Conservation (phyloP, 1,284 basidiomycete species). For the Moesziomyces globuligerus region DNA sequence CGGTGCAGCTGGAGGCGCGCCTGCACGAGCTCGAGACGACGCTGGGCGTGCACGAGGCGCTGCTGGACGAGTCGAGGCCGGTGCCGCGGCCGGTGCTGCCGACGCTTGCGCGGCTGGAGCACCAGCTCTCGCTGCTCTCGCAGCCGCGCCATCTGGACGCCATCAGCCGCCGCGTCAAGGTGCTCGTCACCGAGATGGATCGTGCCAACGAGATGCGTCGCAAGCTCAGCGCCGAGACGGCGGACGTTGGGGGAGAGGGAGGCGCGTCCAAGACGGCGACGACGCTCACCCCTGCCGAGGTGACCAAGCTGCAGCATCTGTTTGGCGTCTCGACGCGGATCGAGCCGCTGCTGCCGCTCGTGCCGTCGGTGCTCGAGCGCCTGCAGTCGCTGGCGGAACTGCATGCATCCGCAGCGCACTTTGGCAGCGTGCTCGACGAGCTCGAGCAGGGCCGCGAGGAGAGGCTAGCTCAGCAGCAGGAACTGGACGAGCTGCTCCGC, state of each 20-base stretch:
- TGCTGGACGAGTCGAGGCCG: slow-evolving; percentile 48
- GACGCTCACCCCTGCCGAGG: slow-evolving; percentile 33
- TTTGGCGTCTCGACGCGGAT: slow-evolving; percentile 83
- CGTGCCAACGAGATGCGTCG: slow-evolving; percentile 74
- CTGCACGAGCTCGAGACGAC: slow-evolving; percentile 44
- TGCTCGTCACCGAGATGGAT: slow-evolving; percentile 91
- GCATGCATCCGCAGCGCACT: slow-evolving; percentile 82
- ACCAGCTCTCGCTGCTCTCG: slow-evolving; percentile 85
- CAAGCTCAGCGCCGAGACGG: slow-evolving; percentile 67
- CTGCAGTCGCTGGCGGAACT: slow-evolving; percentile 83
- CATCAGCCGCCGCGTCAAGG: slow-evolving; percentile 91
- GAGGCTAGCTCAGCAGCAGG: slow-evolving; percentile 74
- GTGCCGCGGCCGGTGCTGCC: slow-evolving; percentile 83
- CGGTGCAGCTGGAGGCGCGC: slow-evolving; percentile 33
- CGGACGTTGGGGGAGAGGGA: slow-evolving; percentile 54
- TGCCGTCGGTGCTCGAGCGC: slow-evolving; percentile 88
- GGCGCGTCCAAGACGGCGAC: background rate
- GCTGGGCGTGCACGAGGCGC: slow-evolving; percentile 41
- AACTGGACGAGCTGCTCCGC: slow-evolving; percentile 77
- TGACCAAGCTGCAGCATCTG: slow-evolving; percentile 60
- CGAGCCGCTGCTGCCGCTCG: slow-evolving; percentile 85
- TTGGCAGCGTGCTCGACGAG: slow-evolving; percentile 73
- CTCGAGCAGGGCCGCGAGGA: slow-evolving; percentile 79
- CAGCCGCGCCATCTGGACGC: slow-evolving; percentile 96
- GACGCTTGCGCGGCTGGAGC: slow-evolving; percentile 82